Base-by-base conservation (phyloP, 768 basidiomycete genomes). In the Postia placenta region DNA sequence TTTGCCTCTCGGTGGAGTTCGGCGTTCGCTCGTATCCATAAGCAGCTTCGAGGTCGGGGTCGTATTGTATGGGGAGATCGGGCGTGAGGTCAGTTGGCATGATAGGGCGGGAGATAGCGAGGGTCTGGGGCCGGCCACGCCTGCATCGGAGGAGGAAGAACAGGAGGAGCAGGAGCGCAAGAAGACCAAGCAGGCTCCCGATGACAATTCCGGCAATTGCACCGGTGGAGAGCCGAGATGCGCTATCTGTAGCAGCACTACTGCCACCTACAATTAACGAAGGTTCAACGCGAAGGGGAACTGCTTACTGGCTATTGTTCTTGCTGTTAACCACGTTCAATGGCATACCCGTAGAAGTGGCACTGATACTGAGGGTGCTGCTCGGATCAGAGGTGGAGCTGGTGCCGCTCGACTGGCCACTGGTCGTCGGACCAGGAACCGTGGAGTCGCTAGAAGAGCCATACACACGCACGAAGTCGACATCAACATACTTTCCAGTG, bases 11-110 rank as follows among this genome's bases (percentile, higher is more conserved):
- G 38, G 15, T 33, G 7, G 30, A 33, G 15, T 33, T 33, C 9
- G 30, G 30, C 15, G 30, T 7, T n/a, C 51, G 43, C 2, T 48
- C 28, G 44, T 47, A 47, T 42, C 49, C 47, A 43, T 52, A 56
- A 11, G 39, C 51, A 15, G 39, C 47, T 41, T 56, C 49, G 19
- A 47, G 44, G 25, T 55, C 51, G 2, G 55, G 55, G 23, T 52
- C 51, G 17, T 36, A 17, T 42, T 56, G 55, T 25, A 56, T 37
- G 5, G 55, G 55, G 30, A 56, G 49, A 4, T 24, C 37, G 20
- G 55, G 52, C 22, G 55, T 50, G 11, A 43, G 41, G 17, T 15
- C 33, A 9, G 7, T 25, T n/a, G 45, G 37, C 14, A 33, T 49
- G 41, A n/a, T 19, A 3, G 45, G 36, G 11, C 25, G 24, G 14